Percentiles rank a stretch among this genome's conserved stretches.
phyloP scores from a whole-genome alignment of 352 stramenopile genomes.

The Phytophthora agathidicida region DNA sequence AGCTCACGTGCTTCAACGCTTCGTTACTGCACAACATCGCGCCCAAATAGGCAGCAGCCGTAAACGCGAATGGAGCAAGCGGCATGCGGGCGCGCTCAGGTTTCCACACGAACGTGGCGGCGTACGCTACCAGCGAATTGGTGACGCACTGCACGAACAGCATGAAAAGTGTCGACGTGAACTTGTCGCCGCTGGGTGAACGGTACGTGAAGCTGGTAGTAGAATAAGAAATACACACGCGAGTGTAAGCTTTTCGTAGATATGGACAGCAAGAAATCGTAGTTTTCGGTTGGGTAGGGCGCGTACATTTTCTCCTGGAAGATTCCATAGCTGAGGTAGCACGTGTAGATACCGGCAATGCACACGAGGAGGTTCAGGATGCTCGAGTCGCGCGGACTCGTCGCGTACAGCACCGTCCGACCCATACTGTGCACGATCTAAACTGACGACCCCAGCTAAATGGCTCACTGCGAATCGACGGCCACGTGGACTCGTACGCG shows the following conservation, averaged over 20 bases:
- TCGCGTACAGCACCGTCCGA: slow-evolving; percentile 52
- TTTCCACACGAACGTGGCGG: slow-evolving; percentile 86
- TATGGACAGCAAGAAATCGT: not conserved
- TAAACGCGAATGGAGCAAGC: slow-evolving; percentile 85
- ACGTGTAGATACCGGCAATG: slow-evolving; percentile 92
- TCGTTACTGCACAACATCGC: slow-evolving; percentile 94
- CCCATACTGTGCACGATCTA: slow-evolving; percentile 36
- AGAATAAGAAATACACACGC: not conserved
- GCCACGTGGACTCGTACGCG: slow-evolving; percentile 25
- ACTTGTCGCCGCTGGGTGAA: slow-evolving; percentile 81
- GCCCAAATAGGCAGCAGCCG: slow-evolving; percentile 88
- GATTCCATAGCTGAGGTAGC: slow-evolving; percentile 93
- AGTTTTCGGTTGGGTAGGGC: not conserved
- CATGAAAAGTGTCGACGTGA: slow-evolving; percentile 92
- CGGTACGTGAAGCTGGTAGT: slow-evolving; percentile 85
- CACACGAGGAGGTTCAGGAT: slow-evolving; percentile 85
- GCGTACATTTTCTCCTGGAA: slow-evolving; percentile 94
- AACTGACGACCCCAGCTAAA: slow-evolving; percentile 11
- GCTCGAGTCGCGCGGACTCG: slow-evolving; percentile 58
- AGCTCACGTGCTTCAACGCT: slow-evolving; percentile 95
- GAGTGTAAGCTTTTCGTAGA: slow-evolving; percentile 5
- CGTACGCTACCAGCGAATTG: slow-evolving; percentile 87
- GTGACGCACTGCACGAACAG: slow-evolving; percentile 93
- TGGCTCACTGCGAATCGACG: not conserved
- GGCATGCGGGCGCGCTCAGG: slow-evolving; percentile 72